Conservation (phyloP, 2,329 filamentous ascomycete genomes). For the Ilyonectria destructans region DNA sequence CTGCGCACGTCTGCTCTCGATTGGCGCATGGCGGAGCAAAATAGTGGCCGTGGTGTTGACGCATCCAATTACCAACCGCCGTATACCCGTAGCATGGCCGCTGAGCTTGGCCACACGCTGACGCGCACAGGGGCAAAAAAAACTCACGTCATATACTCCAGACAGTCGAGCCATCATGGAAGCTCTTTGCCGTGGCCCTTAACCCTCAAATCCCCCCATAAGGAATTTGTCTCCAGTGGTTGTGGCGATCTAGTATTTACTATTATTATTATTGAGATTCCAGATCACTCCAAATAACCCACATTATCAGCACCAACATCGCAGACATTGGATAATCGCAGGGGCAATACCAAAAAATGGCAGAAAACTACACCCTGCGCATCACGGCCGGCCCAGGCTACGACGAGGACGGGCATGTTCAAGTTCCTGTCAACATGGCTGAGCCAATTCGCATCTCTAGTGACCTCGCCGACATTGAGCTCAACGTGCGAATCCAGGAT, state of each 20-base stretch:
- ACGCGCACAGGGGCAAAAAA: conserved; percentile 31
- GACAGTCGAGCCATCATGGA: conserved; percentile 36
- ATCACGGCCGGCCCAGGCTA: conserved; percentile 88
- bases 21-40: conserved; percentile 19
- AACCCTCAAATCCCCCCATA: conserved; percentile 14
- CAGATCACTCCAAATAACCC: conserved; percentile 1
- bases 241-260: not conserved
- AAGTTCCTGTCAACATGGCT: conserved; percentile 83
- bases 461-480: conserved; percentile 74
- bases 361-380: conserved; percentile 83
- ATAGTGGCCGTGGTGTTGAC: conserved; percentile 28
- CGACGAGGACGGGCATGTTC: conserved; percentile 78
- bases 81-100: not conserved
- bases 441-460: conserved; percentile 75
- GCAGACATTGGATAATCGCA: not conserved
- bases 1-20: not conserved
- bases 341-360: conserved; percentile 59
- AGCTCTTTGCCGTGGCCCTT: conserved; percentile 1
- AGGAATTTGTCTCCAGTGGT: not conserved
- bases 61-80: conserved; percentile 34
- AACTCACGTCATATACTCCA: conserved; percentile 45
- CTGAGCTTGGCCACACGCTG: conserved; percentile 14
- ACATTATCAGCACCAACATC: not conserved
- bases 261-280: conserved; percentile 1
- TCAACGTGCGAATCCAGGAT: conserved; percentile 82